These are phyloP conservation scores for Fusarium sp. DNA, from an alignment of 2,329 filamentous ascomycete species.

Conservation along the genomic window DNA sequence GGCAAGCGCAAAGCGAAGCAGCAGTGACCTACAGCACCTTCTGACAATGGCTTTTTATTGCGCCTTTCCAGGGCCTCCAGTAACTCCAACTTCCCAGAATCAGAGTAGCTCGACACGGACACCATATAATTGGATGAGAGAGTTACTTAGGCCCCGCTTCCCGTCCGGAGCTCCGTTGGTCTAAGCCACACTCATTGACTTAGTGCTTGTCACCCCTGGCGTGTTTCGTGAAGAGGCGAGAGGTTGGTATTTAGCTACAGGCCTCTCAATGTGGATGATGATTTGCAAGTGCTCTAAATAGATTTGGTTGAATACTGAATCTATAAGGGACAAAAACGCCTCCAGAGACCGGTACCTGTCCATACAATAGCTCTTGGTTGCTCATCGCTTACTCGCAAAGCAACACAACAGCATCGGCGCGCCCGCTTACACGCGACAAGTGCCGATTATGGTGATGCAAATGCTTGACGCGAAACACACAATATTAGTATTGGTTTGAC, in stretches of 20 bases:
- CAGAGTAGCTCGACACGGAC: constrained; percentile 12
- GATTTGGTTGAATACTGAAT: neutral
- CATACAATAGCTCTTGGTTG: neutral
- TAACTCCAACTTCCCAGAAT: constrained; percentile 34
- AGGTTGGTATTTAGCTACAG: constrained; percentile 13
- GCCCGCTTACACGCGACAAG: constrained; percentile 1
- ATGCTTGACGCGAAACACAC: neutral
- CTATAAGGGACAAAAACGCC: neutral
- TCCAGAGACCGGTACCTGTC: neutral
- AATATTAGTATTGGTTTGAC: neutral
- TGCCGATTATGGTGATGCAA: neutral
- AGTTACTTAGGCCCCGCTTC: constrained; percentile 31
- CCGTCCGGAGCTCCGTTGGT: constrained; percentile 40
- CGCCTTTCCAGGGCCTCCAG: constrained; percentile 36
- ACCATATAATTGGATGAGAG: constrained; percentile 27
- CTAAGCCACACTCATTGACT: constrained; percentile 46
- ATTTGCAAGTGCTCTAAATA: constrained; percentile 38
- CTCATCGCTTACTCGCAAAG: constrained; percentile 2
- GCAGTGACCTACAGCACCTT: constrained; percentile 21
- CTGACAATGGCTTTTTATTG: constrained; percentile 38
- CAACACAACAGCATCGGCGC: constrained; percentile 15
- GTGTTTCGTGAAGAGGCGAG: constrained; percentile 13
- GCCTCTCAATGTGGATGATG: constrained; percentile 21
- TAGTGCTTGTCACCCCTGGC: constrained; percentile 27
- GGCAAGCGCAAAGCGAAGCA: constrained; percentile 15